These are phyloP conservation scores for Fraxinus quadrangulata DNA, from an alignment of 257 asterid species.

Conservation along the genomic window DNA sequence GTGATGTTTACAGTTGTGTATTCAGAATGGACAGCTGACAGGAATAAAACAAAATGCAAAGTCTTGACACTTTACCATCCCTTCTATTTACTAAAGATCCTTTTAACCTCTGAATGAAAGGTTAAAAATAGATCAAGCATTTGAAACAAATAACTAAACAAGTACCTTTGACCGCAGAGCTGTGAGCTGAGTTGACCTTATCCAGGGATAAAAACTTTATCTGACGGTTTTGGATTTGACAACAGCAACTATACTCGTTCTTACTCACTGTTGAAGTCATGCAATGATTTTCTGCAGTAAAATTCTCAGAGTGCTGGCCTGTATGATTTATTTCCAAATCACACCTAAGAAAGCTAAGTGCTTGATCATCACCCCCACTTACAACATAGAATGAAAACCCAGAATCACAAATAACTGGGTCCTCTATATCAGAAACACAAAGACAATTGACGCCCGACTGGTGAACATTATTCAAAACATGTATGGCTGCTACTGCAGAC, in stretches of 20 bases:
- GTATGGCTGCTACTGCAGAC: constrained; percentile 47
- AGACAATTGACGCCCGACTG: constrained; percentile 97
- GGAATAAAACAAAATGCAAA: background rate
- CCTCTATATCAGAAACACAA: constrained; percentile 51
- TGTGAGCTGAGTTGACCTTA: constrained; percentile 76
- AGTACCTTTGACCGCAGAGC: constrained; percentile 91
- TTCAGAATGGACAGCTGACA: background rate
- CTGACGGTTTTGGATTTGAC: constrained; percentile 46
- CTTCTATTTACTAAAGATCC: background rate
- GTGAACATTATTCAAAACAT: constrained; percentile 61
- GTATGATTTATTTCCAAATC: constrained; percentile 43
- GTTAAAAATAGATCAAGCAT: background rate
- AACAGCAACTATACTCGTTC: constrained; percentile 28
- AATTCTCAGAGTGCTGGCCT: constrained; percentile 32
- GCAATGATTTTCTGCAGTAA: constrained; percentile 22
- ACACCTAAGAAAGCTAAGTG: constrained; percentile 64
- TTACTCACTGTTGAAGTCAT: constrained; percentile 24
- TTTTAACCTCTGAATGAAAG: constrained; percentile 3
- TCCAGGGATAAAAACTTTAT: constrained; percentile 49
- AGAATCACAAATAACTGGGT: constrained; percentile 37
- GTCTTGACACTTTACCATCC: background rate
- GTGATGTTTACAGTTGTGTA: background rate
- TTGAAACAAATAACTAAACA: background rate
- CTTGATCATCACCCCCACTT: constrained; percentile 98
- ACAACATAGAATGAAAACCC: constrained; percentile 50